Evolutionary conservation across 257 asterid species (phyloP), one percentile per base, ranked within the genome.

Genomic region (Vinca minor): DNA sequence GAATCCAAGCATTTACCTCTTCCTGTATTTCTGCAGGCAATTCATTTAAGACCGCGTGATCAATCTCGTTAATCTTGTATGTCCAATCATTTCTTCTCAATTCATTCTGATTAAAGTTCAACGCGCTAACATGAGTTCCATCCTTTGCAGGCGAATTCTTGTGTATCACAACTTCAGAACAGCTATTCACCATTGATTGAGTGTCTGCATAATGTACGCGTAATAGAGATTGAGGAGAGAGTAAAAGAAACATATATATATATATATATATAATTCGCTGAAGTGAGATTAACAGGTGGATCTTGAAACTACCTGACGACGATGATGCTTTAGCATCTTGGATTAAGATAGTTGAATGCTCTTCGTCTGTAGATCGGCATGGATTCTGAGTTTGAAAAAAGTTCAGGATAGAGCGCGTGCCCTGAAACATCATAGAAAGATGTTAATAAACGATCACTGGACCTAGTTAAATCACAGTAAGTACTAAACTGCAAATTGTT

Each of bases 1-100:
- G 94, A 47, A 88, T 67, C 82, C 77, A 86, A 38, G 84, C 88
- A n/a, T 82, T 88, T 50, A 91, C 76, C 74, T 88, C 96, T 17
- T 81, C 88, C 71, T 82, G 98, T 62, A 91, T 85, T 71, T 86
- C 87, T 14, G 68, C 68, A 21, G 96, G 98, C 63, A 88, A 67
- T 79, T 88, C 96, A 32, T 69, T 85, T 74, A 91, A 55, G 66
- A 87, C 79, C 53, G 68, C 73, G 52, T 80, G 86, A 76, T 88
- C 94, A 69, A 88, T 88, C 78, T 88, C 95, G 66, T 88, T 82
- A 65, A 76, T 70, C 71, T 74, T 78, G 82, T 85, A 88, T 54
- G 78, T 76, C 90, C 94, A 81, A 32, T 70, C 56, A 71, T 10
- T 62, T 31, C 59, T 76, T 62, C 85, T 74, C 31, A 61, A 49